Percentiles rank a stretch among this genome's conserved stretches.
Evolutionary conservation across 768 basidiomycete genomes (phyloP).

Genomic region (Fistulinella prunicolor): DNA sequence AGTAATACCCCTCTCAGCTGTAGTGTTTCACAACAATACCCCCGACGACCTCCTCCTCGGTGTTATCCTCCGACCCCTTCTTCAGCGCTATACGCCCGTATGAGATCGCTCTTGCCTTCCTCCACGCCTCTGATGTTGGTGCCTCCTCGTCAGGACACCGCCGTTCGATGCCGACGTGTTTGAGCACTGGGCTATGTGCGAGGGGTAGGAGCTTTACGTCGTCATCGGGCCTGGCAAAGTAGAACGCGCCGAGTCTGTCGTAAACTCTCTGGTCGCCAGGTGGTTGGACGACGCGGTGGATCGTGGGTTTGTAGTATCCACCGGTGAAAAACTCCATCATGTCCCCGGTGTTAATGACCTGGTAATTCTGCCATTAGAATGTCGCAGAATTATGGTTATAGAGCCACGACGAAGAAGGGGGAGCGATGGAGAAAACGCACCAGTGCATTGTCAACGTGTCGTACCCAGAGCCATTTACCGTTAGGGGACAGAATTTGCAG

Average conservation of each 20-base stretch:
- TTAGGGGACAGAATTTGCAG: conserved; percentile 54
- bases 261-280: conserved; percentile 47
- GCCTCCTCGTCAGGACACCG: conserved; percentile 37
- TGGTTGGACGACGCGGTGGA: conserved; percentile 60
- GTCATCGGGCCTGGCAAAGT: conserved; percentile 54
- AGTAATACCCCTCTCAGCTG: too few relatives aligned
- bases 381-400: neutral
- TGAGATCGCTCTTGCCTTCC: conserved; percentile 45
- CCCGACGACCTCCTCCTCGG: conserved; percentile 53
- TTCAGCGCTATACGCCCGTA: conserved; percentile 49
- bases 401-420: too few relatives aligned
- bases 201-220: conserved; percentile 44
- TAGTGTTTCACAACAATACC: conserved; percentile 58
- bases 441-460: conserved; percentile 54
- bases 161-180: conserved; percentile 39
- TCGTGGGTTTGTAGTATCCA: conserved; percentile 55
- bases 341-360: conserved; percentile 63
- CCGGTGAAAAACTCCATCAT: conserved; percentile 57
- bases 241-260: conserved; percentile 53
- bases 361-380: neutral
- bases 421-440: conserved; percentile 28
- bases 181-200: conserved; percentile 46
- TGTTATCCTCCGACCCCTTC: conserved; percentile 36
- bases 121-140: conserved; percentile 50
- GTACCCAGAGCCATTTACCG: conserved; percentile 56